Base-by-base conservation (phyloP, 306 rosid genomes). In the Fagus sylvatica region DNA sequence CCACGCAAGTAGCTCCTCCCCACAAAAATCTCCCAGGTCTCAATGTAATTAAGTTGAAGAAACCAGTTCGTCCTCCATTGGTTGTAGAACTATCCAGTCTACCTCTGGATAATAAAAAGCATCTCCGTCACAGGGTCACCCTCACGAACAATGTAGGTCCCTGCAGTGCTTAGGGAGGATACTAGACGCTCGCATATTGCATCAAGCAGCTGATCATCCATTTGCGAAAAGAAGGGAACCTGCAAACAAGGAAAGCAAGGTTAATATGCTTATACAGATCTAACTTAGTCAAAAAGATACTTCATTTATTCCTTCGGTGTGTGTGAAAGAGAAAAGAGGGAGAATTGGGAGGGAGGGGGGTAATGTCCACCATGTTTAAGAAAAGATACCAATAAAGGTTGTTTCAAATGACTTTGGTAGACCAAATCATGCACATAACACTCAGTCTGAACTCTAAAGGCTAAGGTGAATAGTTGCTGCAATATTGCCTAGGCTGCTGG, bases 151-250 rank as follows among this genome's bases (percentile, higher is more conserved):
- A 95, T 91, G 82, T 88, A 93, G 54, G 98, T 93, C 39, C 86
- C 94, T 62, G 76, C 90, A 3, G 99, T 95, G 91, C 99, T 95
- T 78, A 95, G 81, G 75, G 97, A 93, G 36, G 99, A 95, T 13
- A 91, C 93, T 71, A 95, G 89, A 39, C 91, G 94, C 88, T 95
- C 98, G 60, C 99, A 95, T 85, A 95, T 95, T 74, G 99, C 99
- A 76, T 95, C 97, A 34, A 95, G 93, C 62, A 95, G 91, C 82
- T 87, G 99, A 85, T 91, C 98, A 78, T 95, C 99, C 99, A 95
- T 95, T 78, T 93, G 96, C 36, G 97, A 90, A 88, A 95, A 95
- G 89, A 95, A 95, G 49, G 99, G 98, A 59, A 95, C 99, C 99
- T 95, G 82, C 70, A 78, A 80, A 41, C 37, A n/a, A 33, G 57